A percentile compares a stretch with the other conserved stretches of the same genome.
phyloP scores from a whole-genome alignment of 2,329 filamentous ascomycete genomes.

The Aureobasidium mangrovei region DNA sequence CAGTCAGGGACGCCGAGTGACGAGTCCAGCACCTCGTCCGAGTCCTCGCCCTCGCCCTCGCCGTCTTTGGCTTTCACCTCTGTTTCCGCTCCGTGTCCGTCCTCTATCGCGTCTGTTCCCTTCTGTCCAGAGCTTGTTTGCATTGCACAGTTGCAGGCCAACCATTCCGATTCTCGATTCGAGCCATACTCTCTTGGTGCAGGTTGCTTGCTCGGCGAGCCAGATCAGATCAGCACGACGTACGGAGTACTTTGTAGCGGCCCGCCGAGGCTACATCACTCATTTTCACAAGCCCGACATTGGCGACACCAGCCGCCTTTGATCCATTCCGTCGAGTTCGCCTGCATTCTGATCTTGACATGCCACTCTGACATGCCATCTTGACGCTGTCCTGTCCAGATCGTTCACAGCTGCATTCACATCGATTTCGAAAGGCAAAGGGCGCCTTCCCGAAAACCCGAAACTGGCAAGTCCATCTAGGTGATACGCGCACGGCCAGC shows the following conservation, averaged over 20 bases:
- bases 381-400: not conserved
- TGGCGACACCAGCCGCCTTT: slow-evolving; percentile 5
- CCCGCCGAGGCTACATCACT: not conserved
- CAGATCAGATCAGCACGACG: not conserved
- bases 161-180: not conserved
- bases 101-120: not conserved
- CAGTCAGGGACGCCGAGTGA: not conserved
- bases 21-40: not conserved
- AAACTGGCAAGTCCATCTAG: not conserved
- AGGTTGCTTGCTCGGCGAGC: not conserved
- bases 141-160: not conserved
- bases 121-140: not conserved
- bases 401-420: not conserved
- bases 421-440: not conserved
- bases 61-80: too few species aligned
- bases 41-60: too few species aligned
- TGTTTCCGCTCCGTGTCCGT: too few species aligned
- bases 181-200: not conserved
- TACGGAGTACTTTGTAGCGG: too few species aligned
- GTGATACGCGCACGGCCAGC: not conserved
- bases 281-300: not conserved
- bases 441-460: not conserved
- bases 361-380: not conserved
- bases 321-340: not conserved
- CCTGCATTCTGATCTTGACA: too few species aligned